Conservation (phyloP, 2,329 filamentous ascomycete genomes). For the Arthrobotrys sphaeroides region DNA sequence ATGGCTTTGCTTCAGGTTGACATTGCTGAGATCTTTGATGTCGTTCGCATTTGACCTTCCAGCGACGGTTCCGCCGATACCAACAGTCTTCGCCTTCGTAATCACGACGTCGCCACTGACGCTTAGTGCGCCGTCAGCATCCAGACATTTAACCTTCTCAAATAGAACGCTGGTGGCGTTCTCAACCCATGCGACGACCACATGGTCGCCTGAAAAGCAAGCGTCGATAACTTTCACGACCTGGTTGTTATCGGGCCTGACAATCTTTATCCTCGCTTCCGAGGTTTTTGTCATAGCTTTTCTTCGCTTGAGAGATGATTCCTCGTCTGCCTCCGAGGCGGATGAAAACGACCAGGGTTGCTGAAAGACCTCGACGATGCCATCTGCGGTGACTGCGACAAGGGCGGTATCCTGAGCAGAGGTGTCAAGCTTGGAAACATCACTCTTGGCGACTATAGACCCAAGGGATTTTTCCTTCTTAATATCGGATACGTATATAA, state of each 20-base stretch:
- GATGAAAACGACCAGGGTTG: slow-evolving; percentile 64
- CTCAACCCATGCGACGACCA: slow-evolving; percentile 65
- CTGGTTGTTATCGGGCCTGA: slow-evolving; percentile 61
- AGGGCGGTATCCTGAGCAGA: slow-evolving; percentile 62
- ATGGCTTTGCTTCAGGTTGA: slow-evolving; percentile 69
- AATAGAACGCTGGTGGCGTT: slow-evolving; percentile 66
- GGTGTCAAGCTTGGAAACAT: slow-evolving; percentile 59
- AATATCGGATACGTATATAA: slow-evolving; percentile 65
- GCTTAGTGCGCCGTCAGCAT: slow-evolving; percentile 63
- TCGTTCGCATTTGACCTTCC: slow-evolving; percentile 64
- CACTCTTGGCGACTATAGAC: slow-evolving; percentile 65
- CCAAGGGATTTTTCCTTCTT: slow-evolving; percentile 62
- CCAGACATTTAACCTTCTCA: slow-evolving; percentile 64
- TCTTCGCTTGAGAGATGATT: slow-evolving; percentile 59
- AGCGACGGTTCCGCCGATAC: slow-evolving; percentile 62
- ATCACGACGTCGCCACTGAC: slow-evolving; percentile 64
- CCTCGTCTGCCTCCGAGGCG: slow-evolving; percentile 30
- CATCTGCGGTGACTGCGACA: slow-evolving; percentile 64
- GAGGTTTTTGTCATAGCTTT: slow-evolving; percentile 63
- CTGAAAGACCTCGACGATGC: slow-evolving; percentile 65
- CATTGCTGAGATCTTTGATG: slow-evolving; percentile 65
- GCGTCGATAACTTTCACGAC: slow-evolving; percentile 63
- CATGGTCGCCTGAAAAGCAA: slow-evolving; percentile 63
- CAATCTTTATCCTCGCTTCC: slow-evolving; percentile 63
- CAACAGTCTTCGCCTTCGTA: slow-evolving; percentile 62